phyloP scores from a whole-genome alignment of 345 rosid species.

The Camelina hispida region DNA sequence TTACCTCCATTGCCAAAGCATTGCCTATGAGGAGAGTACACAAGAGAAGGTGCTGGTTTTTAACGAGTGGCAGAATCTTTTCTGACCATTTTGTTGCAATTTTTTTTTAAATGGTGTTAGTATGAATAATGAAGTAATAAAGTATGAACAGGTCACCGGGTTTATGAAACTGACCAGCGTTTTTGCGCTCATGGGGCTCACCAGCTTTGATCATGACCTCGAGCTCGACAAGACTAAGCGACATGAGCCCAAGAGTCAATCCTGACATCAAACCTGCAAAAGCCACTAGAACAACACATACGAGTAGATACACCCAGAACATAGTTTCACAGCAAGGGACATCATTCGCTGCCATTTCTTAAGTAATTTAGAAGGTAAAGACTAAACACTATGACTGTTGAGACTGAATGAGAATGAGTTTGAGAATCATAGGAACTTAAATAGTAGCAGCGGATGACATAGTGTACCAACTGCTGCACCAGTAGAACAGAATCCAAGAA shows the following conservation, averaged over 20 bases:
- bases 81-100: conserved; percentile 46
- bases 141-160: not conserved
- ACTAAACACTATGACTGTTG: conserved; percentile 16
- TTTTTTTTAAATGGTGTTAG: not conserved
- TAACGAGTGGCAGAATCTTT: conserved; percentile 82
- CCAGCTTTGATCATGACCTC: conserved; percentile 85
- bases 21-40: conserved; percentile 91
- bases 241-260: conserved; percentile 89
- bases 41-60: conserved; percentile 78
- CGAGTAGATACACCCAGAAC: conserved; percentile 76
- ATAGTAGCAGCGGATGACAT: conserved; percentile 29
- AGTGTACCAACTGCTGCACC: conserved; percentile 46
- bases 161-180: conserved; percentile 59
- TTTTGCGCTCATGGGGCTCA: conserved; percentile 66
- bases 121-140: conserved; percentile 6
- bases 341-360: conserved; percentile 82
- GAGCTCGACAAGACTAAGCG: conserved; percentile 82
- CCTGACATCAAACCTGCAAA: conserved; percentile 97
- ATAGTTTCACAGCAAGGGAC: conserved; percentile 84
- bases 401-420: conserved; percentile 32
- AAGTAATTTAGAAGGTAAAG: not conserved
- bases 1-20: conserved; percentile 90
- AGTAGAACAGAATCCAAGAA: conserved; percentile 37
- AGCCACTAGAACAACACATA: conserved; percentile 58
- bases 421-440: conserved; percentile 29